phyloP scores from a whole-genome alignment of 345 rosid species.

The Ceriops decandra region DNA sequence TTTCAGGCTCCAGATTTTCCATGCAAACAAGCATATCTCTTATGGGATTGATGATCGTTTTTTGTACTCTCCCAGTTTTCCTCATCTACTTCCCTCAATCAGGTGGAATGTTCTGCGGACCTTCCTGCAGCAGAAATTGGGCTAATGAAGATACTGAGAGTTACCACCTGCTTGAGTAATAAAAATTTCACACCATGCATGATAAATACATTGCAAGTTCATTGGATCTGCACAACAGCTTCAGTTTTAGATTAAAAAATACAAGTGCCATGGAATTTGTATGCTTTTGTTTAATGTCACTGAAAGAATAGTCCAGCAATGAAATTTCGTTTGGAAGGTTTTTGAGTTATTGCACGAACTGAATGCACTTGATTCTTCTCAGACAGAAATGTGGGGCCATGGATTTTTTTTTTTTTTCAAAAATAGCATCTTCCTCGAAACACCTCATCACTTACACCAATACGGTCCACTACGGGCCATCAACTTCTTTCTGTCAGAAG shows the following conservation, averaged over 20 bases:
- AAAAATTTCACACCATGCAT: not conserved
- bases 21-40: conserved; percentile 71
- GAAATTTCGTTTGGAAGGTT: too few relatives aligned
- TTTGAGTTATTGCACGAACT: too few relatives aligned
- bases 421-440: not conserved
- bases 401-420: too few relatives aligned
- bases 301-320: too few relatives aligned
- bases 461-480: not conserved
- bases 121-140: conserved; percentile 21
- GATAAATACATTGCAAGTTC: too few relatives aligned
- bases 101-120: conserved; percentile 14
- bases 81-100: not conserved
- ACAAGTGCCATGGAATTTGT: too few relatives aligned
- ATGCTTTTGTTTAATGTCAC: too few relatives aligned
- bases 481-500: not conserved
- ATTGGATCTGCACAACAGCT: too few relatives aligned
- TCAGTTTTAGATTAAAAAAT: too few relatives aligned
- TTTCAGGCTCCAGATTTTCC: conserved; percentile 50
- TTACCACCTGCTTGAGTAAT: conserved; percentile 34
- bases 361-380: too few relatives aligned
- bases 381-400: too few relatives aligned
- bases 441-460: not conserved
- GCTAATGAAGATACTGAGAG: conserved; percentile 12
- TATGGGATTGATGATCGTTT: conserved; percentile 71
- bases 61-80: conserved; percentile 44